Evolutionary conservation across 2,329 filamentous ascomycete species (phyloP).

Genomic region (Colletotrichum paranaense): DNA sequence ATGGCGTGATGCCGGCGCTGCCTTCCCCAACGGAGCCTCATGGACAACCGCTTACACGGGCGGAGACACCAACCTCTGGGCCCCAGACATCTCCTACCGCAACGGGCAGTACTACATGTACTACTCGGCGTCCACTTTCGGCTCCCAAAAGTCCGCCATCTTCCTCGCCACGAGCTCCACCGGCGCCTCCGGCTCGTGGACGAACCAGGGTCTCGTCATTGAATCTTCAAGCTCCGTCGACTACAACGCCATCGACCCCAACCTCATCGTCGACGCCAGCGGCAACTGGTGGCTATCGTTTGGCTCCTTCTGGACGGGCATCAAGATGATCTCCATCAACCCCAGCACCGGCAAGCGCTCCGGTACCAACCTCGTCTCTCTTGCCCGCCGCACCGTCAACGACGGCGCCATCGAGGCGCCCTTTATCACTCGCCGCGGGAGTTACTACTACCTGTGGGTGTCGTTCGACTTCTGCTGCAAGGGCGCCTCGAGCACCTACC

Average conservation of each 20-base stretch:
- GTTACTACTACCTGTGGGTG: constrained; percentile 47
- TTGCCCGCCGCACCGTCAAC: constrained; percentile 40
- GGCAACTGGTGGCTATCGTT: constrained; percentile 47
- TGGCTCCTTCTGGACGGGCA: constrained; percentile 46
- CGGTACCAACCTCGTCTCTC: constrained; percentile 38
- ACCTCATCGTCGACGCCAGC: constrained; percentile 42
- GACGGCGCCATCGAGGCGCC: constrained; percentile 44
- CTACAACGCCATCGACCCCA: constrained; percentile 46
- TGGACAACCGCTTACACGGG: constrained; percentile 46
- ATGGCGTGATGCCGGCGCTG: constrained; percentile 44
- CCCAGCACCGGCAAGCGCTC: constrained; percentile 41
- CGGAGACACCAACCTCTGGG: constrained; percentile 51
- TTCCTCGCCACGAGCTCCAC: constrained; percentile 45
- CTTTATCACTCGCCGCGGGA: constrained; percentile 42
- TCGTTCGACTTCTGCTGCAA: constrained; percentile 46
- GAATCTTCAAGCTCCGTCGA: constrained; percentile 38
- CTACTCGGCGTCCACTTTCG: constrained; percentile 47
- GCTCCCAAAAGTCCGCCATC: constrained; percentile 42
- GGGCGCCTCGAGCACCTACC: constrained; percentile 44
- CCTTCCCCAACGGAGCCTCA: constrained; percentile 44
- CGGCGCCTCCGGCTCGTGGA: constrained; percentile 44
- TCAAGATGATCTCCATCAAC: constrained; percentile 44
- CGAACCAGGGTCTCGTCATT: constrained; percentile 43
- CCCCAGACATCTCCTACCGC: constrained; percentile 63
- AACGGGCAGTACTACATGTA: constrained; percentile 46